Conservation (phyloP, 352 stramenopile genomes). For the Pseudoperonospora humuli region DNA sequence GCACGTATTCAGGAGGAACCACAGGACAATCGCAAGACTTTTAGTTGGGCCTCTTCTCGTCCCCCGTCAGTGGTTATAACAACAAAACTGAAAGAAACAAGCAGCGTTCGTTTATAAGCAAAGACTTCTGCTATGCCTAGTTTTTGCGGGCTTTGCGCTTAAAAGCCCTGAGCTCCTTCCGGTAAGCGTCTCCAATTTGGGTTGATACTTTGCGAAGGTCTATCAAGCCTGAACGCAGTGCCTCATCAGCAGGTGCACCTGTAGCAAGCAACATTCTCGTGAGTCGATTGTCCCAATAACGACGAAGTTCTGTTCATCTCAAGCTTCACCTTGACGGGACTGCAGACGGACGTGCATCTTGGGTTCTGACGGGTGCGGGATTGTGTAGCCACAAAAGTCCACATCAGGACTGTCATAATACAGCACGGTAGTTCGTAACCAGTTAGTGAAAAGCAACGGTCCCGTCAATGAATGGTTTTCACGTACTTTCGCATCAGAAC, state of each 20-base stretch:
- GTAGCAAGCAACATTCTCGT: not conserved
- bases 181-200: slow-evolving; percentile 65
- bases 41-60: too few species aligned
- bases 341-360: slow-evolving; percentile 93
- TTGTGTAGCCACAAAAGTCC: slow-evolving; percentile 93
- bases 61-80: too few species aligned
- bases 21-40: too few species aligned
- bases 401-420: slow-evolving; percentile 69
- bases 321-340: slow-evolving; percentile 53
- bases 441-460: not conserved
- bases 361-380: slow-evolving; percentile 92
- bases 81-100: not conserved
- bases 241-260: slow-evolving; percentile 56
- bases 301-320: not conserved
- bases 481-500: slow-evolving; percentile 88
- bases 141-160: slow-evolving; percentile 74
- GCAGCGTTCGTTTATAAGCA: too few species aligned
- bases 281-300: not conserved
- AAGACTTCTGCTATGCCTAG: too few species aligned
- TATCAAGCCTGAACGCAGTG: slow-evolving; percentile 51
- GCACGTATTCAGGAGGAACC: too few species aligned
- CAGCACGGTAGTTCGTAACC: not conserved
- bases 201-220: slow-evolving; percentile 69
- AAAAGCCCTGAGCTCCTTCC: slow-evolving; percentile 78
- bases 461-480: not conserved